Conservation (phyloP, 2,329 filamentous ascomycete species). For the Grosmannia huntii region DNA sequence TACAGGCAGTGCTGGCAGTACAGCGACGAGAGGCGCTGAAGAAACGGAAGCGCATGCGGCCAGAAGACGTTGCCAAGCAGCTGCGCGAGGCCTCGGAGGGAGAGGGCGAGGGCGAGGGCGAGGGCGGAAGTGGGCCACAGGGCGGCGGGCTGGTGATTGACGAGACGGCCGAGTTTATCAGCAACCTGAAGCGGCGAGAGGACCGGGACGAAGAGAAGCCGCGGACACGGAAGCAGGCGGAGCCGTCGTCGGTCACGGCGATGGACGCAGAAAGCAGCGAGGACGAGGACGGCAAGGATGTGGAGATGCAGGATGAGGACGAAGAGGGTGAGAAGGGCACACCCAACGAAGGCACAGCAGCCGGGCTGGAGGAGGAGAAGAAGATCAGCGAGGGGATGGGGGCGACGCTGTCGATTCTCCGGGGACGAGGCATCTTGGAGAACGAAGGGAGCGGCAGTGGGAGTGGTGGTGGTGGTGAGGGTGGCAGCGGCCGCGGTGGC, state of each 20-base stretch:
- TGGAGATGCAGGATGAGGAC: constrained; percentile 36
- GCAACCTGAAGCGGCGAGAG: constrained; percentile 61
- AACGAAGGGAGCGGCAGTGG: constrained; percentile 43
- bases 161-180: constrained; percentile 89
- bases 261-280: constrained; percentile 26
- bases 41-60: constrained; percentile 76
- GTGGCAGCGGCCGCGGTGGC: background rate
- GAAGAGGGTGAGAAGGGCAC: constrained; percentile 43
- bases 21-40: constrained; percentile 77
- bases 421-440: constrained; percentile 71
- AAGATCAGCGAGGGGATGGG: constrained; percentile 68
- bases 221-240: constrained; percentile 20
- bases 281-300: constrained; percentile 25
- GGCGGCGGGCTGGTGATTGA: constrained; percentile 71
- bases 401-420: constrained; percentile 68
- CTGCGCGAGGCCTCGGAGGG: constrained; percentile 45
- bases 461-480: constrained; percentile 19
- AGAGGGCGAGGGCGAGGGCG: constrained; percentile 7
- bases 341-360: constrained; percentile 12
- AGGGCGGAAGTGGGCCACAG: constrained; percentile 30
- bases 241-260: constrained; percentile 20
- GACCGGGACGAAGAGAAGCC: constrained; percentile 42
- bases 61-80: constrained; percentile 76
- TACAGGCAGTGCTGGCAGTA: constrained; percentile 74
- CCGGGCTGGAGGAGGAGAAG: constrained; percentile 73